Evolutionary conservation across 352 stramenopile species (phyloP).

Genomic region (Globisporangium barbulae): DNA sequence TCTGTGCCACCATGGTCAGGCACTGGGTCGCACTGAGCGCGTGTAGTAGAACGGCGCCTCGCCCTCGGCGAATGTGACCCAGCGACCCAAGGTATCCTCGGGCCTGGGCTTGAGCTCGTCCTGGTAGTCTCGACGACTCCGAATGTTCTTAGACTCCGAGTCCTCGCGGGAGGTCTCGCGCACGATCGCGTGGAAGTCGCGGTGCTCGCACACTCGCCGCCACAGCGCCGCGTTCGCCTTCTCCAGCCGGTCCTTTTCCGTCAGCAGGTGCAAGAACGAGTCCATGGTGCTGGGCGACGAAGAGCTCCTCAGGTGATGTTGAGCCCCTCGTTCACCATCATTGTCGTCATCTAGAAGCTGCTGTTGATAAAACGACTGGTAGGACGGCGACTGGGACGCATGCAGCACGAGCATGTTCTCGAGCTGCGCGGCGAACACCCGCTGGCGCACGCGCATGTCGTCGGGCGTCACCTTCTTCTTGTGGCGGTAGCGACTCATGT

Average conservation of each 20-base stretch:
- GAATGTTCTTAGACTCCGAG: not conserved
- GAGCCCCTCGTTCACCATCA: not conserved
- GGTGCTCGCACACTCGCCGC: not conserved
- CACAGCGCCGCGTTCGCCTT: not conserved
- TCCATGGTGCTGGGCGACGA: not conserved
- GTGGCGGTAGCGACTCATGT: constrained; percentile 40
- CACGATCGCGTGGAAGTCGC: not conserved
- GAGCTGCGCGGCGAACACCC: constrained; percentile 18
- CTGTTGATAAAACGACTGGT: not conserved
- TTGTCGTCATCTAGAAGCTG: not conserved
- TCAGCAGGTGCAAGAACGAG: constrained; percentile 3
- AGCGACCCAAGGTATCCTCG: not conserved
- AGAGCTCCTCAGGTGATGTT: not conserved
- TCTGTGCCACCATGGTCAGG: not conserved
- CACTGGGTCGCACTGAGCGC: not conserved
- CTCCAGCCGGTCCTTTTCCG: not conserved
- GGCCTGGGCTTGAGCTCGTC: not conserved
- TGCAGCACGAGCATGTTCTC: constrained; percentile 13
- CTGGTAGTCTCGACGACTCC: not conserved
- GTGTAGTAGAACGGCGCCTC: constrained; percentile 6
- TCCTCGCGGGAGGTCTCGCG: not conserved
- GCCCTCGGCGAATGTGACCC: constrained; percentile 1
- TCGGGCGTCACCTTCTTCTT: constrained; percentile 44
- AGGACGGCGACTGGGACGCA: not conserved
- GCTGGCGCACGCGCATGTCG: constrained; percentile 27